These are phyloP conservation scores for Penicillium coffeae DNA, from an alignment of 495 filamentous ascomycete species.

Conservation along the genomic window DNA sequence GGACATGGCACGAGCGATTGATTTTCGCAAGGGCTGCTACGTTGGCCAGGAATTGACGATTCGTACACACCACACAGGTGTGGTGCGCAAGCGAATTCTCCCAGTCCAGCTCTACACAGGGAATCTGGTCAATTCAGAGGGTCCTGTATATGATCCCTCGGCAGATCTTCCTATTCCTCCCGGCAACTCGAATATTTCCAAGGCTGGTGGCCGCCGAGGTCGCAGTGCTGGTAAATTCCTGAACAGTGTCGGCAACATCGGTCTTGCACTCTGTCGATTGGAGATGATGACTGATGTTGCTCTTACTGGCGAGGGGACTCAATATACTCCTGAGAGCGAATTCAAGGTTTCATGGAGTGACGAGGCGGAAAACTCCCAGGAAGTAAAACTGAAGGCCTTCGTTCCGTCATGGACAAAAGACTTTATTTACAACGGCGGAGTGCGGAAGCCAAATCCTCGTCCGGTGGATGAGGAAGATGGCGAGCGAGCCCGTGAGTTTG, in stretches of 20 bases:
- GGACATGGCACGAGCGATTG: constrained; percentile 75
- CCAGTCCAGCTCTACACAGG: constrained; percentile 70
- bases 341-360: constrained; percentile 50
- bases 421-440: constrained; percentile 31
- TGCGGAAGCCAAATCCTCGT: constrained; percentile 19
- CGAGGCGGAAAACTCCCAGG: constrained; percentile 30
- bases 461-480: constrained; percentile 22
- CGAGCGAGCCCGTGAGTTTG: constrained; percentile 33
- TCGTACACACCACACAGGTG: constrained; percentile 86
- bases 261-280: constrained; percentile 81
- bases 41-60: constrained; percentile 96
- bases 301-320: constrained; percentile 58
- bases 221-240: constrained; percentile 76
- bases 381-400: constrained; percentile 75
- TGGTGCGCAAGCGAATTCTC: constrained; percentile 86
- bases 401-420: constrained; percentile 73
- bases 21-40: constrained; percentile 96
- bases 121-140: constrained; percentile 33
- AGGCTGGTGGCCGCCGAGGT: constrained; percentile 48
- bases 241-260: constrained; percentile 73
- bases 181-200: constrained; percentile 41
- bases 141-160: constrained; percentile 51
- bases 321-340: constrained; percentile 48
- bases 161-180: constrained; percentile 25
- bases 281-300: constrained; percentile 80